Evolutionary conservation across 106 monocot species (phyloP), one percentile per base, ranked within the genome.

Genomic region (Acorus gramineus): DNA sequence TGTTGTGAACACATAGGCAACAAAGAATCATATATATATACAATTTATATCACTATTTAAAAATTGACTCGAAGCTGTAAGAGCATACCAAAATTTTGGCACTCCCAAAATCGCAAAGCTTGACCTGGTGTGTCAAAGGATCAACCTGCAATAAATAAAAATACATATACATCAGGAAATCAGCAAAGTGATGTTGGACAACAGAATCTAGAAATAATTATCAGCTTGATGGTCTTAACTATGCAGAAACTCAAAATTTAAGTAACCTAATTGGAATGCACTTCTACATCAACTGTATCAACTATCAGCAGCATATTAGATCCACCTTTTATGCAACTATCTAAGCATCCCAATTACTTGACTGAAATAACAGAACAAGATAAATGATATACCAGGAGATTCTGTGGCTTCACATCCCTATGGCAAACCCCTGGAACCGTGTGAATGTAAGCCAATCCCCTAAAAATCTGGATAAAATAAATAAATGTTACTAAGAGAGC

Each of bases 401-500:
- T 84, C 68, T 80, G 84, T 55, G 84, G 84, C 67, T 84, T 84
- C 55, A 84, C 76, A 69, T 84, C 84, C 65, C 84, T 80, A 69
- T 84, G 84, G 53, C 80, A 84, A 70, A 84, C 80, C 42, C 77
- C 77, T 42, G 76, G 80, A 64, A 70, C 80, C 44, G 62, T 61
- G 58, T 84, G 84, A 57, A 84, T 84, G 61, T 84, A 84, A 55
- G 80, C 80, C 3, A 84, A 62, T n/a, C 75, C 84, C 63, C 73
- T 80, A 70, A 84, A 80, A 14, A 84, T 66, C 84, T 84, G 84
- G 44, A 67, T 54, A 53, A 49, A 57, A 8, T 51, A 74, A 53
- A 2, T 47, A 59, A 55, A 47, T 11, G 47, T 4, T 54, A 28
- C 64, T 4, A 46, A 58, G 8, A 8, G 55, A 44, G 57, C 11